Percentiles rank a stretch among this genome's conserved stretches.
Conservation (phyloP, 345 rosid genomes). For the Draba incana region DNA sequence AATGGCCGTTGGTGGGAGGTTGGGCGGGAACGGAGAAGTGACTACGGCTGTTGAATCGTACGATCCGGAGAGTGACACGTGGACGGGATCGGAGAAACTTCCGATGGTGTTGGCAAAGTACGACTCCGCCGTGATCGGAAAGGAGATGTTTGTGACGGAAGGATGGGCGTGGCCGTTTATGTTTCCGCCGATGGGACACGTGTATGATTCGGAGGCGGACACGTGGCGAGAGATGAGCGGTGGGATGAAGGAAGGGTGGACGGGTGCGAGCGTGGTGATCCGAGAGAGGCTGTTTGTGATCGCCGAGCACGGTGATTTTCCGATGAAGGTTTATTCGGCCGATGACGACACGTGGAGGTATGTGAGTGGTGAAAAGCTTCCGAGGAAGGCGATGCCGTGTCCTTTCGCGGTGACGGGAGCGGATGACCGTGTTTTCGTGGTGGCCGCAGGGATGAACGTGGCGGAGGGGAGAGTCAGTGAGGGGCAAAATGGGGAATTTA, state of each 20-base stretch:
- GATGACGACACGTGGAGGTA: conserved; percentile 59
- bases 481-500: conserved; percentile 38
- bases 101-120: conserved; percentile 53
- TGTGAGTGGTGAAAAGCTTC: conserved; percentile 60
- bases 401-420: conserved; percentile 58
- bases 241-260: conserved; percentile 82
- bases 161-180: conserved; percentile 90
- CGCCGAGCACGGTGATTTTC: conserved; percentile 68
- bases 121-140: conserved; percentile 66
- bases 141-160: conserved; percentile 60
- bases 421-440: conserved; percentile 59
- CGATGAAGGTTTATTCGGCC: conserved; percentile 58
- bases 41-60: conserved; percentile 58
- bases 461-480: conserved; percentile 53
- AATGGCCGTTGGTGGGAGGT: conserved; percentile 67
- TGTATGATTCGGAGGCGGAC: conserved; percentile 51
- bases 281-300: conserved; percentile 53
- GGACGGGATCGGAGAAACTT: conserved; percentile 49
- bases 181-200: conserved; percentile 60
- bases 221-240: conserved; percentile 65
- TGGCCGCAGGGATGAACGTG: conserved; percentile 55
- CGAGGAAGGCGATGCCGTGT: conserved; percentile 48
- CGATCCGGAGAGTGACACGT: conserved; percentile 51
- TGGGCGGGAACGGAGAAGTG: conserved; percentile 37
- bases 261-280: conserved; percentile 57